Percentiles rank a stretch among this genome's conserved stretches.
phyloP scores from a whole-genome alignment of 306 rosid species.

The Sicyos edulis region DNA sequence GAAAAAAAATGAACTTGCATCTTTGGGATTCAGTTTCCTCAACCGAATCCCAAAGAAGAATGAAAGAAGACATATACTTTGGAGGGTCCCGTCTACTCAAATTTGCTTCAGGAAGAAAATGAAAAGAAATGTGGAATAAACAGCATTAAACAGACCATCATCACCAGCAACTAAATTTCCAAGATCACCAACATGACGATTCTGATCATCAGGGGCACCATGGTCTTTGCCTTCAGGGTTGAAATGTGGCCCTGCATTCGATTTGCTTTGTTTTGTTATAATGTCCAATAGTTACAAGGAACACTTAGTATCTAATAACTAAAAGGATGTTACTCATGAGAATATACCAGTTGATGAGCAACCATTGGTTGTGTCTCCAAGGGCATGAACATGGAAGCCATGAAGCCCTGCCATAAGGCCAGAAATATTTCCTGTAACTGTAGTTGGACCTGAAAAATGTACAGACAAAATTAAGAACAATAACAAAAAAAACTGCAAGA shows the following conservation, averaged over 20 bases:
- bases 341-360: conserved; percentile 87
- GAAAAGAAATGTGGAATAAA: neutral
- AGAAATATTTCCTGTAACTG: conserved; percentile 45
- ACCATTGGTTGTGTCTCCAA: conserved; percentile 94
- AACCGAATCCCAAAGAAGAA: too few species aligned
- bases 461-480: neutral
- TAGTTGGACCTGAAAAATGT: conserved; percentile 19
- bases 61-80: neutral
- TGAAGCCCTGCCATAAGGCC: conserved; percentile 88
- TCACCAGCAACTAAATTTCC: conserved; percentile 77
- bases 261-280: neutral
- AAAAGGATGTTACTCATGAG: neutral
- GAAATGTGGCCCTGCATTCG: conserved; percentile 66
- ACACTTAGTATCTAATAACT: neutral
- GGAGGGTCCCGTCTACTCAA: neutral
- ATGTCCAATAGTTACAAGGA: neutral
- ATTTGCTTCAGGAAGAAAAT: neutral
- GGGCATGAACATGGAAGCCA: conserved; percentile 90
- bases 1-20: too few species aligned
- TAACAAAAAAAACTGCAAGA: conserved; percentile 29
- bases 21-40: too few species aligned
- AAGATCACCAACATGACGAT: conserved; percentile 93
- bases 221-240: conserved; percentile 75
- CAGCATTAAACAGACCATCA: conserved; percentile 49
- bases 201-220: conserved; percentile 76